A percentile compares a stretch with the other conserved stretches of the same genome.
Conservation (phyloP, 1,284 basidiomycete species). For the Anthracocystis panici-leucophaei region DNA sequence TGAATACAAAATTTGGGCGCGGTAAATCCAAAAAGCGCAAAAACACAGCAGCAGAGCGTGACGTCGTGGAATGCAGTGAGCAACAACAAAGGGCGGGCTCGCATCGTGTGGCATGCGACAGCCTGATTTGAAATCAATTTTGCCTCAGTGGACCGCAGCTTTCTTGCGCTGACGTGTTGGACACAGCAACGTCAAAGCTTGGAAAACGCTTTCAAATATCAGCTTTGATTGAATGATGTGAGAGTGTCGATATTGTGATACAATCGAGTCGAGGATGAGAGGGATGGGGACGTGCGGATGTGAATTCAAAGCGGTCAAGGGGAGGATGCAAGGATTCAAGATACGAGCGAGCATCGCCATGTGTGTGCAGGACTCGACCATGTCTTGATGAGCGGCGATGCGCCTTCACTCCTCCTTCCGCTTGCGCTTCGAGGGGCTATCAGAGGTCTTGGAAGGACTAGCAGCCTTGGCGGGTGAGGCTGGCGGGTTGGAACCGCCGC, state of each 20-base stretch:
- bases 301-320: not conserved
- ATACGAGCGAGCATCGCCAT: conserved; percentile 9
- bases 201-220: not conserved
- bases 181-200: not conserved
- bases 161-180: not conserved
- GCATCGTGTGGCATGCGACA: not conserved
- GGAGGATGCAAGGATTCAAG: not conserved
- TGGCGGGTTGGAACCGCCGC: not conserved
- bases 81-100: not conserved
- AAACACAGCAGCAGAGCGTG: not conserved
- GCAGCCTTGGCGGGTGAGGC: conserved; percentile 5
- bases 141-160: conserved; percentile 16
- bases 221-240: not conserved
- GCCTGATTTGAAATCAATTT: conserved; percentile 35
- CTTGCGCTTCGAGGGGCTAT: conserved; percentile 31
- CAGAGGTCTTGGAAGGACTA: not conserved
- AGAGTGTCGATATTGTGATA: not conserved
- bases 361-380: not conserved
- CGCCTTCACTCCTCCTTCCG: conserved; percentile 7
- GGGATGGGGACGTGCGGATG: not conserved
- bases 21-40: not conserved
- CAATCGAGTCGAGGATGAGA: not conserved
- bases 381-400: not conserved
- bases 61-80: not conserved
- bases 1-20: conserved; percentile 17